A percentile compares a stretch with the other conserved stretches of the same genome.
Evolutionary conservation across 257 asterid genomes (phyloP).

Genomic region (Knoxia roxburghii): DNA sequence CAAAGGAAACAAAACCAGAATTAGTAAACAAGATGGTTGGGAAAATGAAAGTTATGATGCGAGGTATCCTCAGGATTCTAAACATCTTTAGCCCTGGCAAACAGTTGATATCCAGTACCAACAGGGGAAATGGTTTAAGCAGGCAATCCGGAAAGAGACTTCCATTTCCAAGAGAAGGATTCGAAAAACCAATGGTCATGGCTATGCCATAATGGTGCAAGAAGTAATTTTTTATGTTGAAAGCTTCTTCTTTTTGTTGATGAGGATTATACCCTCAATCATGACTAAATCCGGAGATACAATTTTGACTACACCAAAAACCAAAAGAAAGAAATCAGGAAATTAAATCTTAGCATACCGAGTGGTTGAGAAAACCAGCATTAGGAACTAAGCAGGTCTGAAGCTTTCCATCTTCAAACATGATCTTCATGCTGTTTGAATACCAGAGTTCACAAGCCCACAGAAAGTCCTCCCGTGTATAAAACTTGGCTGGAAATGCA

Average conservation of each 20-base stretch:
- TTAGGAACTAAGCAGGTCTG: conserved; percentile 82
- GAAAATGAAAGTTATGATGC: background rate
- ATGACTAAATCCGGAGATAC: background rate
- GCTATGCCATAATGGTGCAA: no score
- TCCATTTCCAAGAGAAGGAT: no score
- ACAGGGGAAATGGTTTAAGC: background rate
- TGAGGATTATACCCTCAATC: background rate
- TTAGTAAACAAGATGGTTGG: conserved; percentile 7
- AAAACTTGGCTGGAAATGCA: conserved; percentile 63
- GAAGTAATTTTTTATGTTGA: no score
- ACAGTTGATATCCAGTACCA: background rate
- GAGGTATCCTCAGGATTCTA: background rate
- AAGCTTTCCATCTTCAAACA: conserved; percentile 72
- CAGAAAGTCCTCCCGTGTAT: conserved; percentile 77
- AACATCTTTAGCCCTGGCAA: background rate
- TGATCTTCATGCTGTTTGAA: conserved; percentile 87
- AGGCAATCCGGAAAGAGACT: background rate
- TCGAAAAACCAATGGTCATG: no score
- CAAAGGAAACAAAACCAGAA: conserved; percentile 11
- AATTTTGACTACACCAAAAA: background rate
- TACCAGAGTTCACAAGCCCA: conserved; percentile 99
- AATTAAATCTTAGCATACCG: conserved; percentile 37
- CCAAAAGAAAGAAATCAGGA: background rate
- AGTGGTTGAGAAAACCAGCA: conserved; percentile 95
- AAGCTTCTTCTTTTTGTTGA: background rate